Evolutionary conservation across 1,284 basidiomycete genomes (phyloP).

Genomic region (Meripilus lineatus): DNA sequence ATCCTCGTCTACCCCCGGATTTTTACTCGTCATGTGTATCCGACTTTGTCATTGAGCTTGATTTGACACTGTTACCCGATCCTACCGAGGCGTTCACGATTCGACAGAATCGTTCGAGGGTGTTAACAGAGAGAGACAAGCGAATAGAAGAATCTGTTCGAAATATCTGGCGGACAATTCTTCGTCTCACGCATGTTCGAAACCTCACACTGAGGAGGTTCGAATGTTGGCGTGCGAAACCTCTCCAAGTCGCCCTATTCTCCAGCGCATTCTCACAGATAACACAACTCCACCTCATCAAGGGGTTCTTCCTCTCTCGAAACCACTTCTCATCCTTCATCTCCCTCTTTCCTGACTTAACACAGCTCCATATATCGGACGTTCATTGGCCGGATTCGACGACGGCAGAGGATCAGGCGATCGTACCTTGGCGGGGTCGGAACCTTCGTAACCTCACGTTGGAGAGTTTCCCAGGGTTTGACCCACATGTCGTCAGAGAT

Average conservation of each 20-base stretch:
- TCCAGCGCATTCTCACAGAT: not conserved
- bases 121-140: not conserved
- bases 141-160: not conserved
- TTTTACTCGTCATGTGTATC: not conserved
- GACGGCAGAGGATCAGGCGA: not conserved
- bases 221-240: not conserved
- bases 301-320: not conserved
- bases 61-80: not conserved
- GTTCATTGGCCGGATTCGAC: not conserved
- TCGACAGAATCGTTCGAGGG: too few relatives aligned
- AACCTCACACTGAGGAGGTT: not conserved
- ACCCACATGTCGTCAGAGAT: not conserved
- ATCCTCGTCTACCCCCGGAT: not conserved
- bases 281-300: not conserved
- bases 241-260: not conserved
- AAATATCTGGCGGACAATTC: not conserved
- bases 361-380: not conserved
- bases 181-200: not conserved
- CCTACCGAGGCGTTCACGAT: not conserved
- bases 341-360: not conserved
- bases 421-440: not conserved
- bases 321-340: not conserved
- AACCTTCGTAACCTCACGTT: not conserved
- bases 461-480: not conserved
- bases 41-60: not conserved